Evolutionary conservation across 2,329 filamentous ascomycete genomes (phyloP), one percentile per base, ranked within the genome.

Genomic region (Verticillium isaacii): DNA sequence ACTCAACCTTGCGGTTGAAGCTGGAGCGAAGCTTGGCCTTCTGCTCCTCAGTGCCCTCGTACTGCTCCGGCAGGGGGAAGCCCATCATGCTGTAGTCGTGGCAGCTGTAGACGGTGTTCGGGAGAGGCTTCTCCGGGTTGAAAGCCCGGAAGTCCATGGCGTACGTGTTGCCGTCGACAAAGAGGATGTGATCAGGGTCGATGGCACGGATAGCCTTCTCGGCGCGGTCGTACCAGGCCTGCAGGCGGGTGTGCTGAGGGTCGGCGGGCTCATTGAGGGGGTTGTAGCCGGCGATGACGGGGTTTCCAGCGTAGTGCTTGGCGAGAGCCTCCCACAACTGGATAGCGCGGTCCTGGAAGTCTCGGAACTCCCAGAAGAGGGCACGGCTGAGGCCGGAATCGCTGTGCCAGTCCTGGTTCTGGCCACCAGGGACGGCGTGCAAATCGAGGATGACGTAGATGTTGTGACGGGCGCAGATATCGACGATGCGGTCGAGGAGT

Each of bases 21-120:
- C 73, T 73, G 3, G 63, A 32, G 6, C 74, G 72, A 1, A 85
- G 71, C 39, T 74, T 75, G 0, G 65, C 63, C 36, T 80, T 76
- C 60, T 85, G 81, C 3, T 78, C 77, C 0, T 68, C 64, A 0
- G 74, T 78, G 5, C 78, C 36, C 0, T 72, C 73, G 60, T 78
- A 85, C 3, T 69, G 72, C 56, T 79, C 77, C 0, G 65, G 3
- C 1, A 63, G 63, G 0, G 75, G 83, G 63, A 85, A 85, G 0
- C 82, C 83, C 68, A 80, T 78, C 63, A 74, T 68, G 45, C 76
- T 76, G 65, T 85, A 85, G 65, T 85, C 83, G 66, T 85, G 83
- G 54, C 82, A 74, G 5, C 78, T 75, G 66, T 85, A 85, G 0
- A 83, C 82, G 2, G 75, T 72, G 63, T 82, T 82, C 0, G 80